Evolutionary conservation across 768 basidiomycete species (phyloP).

Genomic region (Lactarius quietus): DNA sequence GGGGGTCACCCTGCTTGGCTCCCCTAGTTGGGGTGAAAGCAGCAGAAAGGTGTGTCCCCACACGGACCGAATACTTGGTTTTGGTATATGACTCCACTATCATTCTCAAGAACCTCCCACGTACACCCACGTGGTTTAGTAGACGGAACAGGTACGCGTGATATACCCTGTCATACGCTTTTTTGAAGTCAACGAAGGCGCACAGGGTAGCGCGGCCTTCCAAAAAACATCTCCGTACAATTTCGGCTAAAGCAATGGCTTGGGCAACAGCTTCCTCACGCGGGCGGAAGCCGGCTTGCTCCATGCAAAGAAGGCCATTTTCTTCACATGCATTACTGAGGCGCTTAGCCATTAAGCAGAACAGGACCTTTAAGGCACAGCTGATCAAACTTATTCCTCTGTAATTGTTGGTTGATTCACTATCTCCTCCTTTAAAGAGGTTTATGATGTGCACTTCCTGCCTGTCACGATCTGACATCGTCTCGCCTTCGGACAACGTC

Average conservation of each 20-base stretch:
- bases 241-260: slow-evolving; percentile 20
- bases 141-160: slow-evolving; percentile 20
- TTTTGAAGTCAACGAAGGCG: slow-evolving; percentile 25
- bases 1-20: slow-evolving; percentile 22
- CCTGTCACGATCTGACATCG: too few species aligned
- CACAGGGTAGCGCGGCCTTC: not conserved
- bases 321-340: not conserved
- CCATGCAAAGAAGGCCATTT: not conserved
- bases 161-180: slow-evolving; percentile 23
- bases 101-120: not conserved
- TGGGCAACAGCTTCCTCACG: slow-evolving; percentile 24
- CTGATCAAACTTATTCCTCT: slow-evolving; percentile 23
- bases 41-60: not conserved
- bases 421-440: slow-evolving; percentile 23
- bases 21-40: slow-evolving; percentile 14
- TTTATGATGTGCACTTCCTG: slow-evolving; percentile 14
- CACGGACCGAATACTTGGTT: not conserved
- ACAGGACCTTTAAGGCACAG: slow-evolving; percentile 17
- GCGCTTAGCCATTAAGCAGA: slow-evolving; percentile 12
- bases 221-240: slow-evolving; percentile 5
- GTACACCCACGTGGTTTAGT: slow-evolving; percentile 9
- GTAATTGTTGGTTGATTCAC: slow-evolving; percentile 18
- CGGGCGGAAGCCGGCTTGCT: slow-evolving; percentile 22
- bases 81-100: slow-evolving; percentile 2
- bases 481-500: too few species aligned